Base-by-base conservation (phyloP, 192 early-diverging fungal genomes). In the Rhizoclosmatium globosum region DNA sequence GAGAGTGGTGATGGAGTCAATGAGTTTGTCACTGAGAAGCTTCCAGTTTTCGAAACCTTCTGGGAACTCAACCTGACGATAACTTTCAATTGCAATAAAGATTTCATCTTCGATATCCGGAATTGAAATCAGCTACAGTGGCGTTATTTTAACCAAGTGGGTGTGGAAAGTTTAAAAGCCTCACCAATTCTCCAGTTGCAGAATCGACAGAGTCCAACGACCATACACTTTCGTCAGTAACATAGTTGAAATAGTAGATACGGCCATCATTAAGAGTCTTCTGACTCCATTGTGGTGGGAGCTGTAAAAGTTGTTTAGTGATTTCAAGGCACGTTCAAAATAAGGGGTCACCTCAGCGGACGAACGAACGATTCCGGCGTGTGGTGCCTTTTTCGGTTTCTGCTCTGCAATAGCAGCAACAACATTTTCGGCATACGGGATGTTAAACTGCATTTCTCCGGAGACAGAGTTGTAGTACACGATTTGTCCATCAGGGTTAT, bases 221-320 rank as follows among this genome's bases (percentile, higher is more conserved):
- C 91, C 91, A 93, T 45, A 80, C 84, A 3, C 88, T 91, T 68
- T 86, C 83, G 79, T 93, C 91, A 9, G 92, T 92, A 31, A 92
- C 82, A 76, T 89, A 87, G 82, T 93, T 91, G 86, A 89, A 92
- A 76, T 83, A 92, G 78, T 92, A 93, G 15, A 79, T 77, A 17
- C 88, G 79, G 2, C 91, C 88, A 61, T 93, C 92, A 0, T 84
- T 79, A 31, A 87, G 85, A 41, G 74, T 62, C 66, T 90, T 91
- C 74, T 85, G 84, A 46, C 89, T 91, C 92, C 92, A 93, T 68
- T 92, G 83, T 19, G 76, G 77, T 46, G 89, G 85, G 46, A 90
- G 48, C 65, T 82, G 73, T 39, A 47, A 59, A 47, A 68, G 61
- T 64, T n/a, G 19, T 31, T 31, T 31, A 31, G 31, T 31, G 31